A percentile compares a stretch with the other conserved stretches of the same genome.
Evolutionary conservation across 1,284 basidiomycete genomes (phyloP).

Genomic region (Microbotryum lychnidis-dioicae): DNA sequence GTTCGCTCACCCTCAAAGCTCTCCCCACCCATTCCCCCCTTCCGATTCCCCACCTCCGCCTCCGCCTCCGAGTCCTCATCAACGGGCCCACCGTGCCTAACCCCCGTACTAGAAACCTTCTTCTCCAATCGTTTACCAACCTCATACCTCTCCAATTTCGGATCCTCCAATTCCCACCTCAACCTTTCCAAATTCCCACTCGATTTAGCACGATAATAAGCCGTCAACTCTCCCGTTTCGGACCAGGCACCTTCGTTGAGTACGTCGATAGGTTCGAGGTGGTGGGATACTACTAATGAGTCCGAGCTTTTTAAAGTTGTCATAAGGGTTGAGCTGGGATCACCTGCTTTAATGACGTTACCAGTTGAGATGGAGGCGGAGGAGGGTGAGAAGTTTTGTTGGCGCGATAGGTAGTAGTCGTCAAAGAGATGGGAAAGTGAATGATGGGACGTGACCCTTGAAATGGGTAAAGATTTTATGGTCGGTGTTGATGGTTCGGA

Average conservation of each 20-base stretch:
- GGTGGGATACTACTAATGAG: neutral
- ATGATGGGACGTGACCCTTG: neutral
- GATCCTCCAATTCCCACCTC: neutral
- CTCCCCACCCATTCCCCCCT: neutral
- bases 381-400: neutral
- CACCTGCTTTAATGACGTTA: neutral
- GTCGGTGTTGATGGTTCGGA: neutral
- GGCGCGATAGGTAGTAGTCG: no score
- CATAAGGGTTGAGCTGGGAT: neutral
- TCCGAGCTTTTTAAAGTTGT: neutral
- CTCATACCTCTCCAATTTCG: neutral
- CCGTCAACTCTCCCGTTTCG: constrained; percentile 2
- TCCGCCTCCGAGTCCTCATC: no score
- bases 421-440: neutral
- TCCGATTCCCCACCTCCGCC: neutral
- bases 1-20: no score
- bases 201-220: neutral
- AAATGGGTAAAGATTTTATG: neutral
- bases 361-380: neutral
- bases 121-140: neutral
- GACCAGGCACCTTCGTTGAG: neutral
- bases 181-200: neutral
- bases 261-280: neutral
- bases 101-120: neutral
- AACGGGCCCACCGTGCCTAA: no score